A percentile compares a stretch with the other conserved stretches of the same genome.
phyloP scores from a whole-genome alignment of 306 rosid genomes.

The Dalbergia oliveri region DNA sequence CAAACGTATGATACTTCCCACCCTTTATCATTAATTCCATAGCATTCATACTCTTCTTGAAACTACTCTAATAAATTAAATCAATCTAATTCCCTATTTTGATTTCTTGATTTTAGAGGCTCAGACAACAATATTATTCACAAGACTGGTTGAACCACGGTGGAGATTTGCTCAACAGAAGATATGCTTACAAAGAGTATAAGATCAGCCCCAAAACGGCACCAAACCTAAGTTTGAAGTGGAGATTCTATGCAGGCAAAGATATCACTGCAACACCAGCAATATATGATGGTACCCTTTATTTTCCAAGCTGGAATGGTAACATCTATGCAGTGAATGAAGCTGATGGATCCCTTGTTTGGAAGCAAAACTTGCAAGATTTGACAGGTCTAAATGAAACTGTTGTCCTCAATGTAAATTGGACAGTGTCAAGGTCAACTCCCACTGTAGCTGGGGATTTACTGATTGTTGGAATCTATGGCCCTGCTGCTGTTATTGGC shows the following conservation, averaged over 20 bases:
- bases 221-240: slow-evolving; percentile 53
- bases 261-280: slow-evolving; percentile 74
- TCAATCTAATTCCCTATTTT: neutral
- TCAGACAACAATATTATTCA: neutral
- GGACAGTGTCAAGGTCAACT: slow-evolving; percentile 62
- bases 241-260: slow-evolving; percentile 65
- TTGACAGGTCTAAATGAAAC: slow-evolving; percentile 60
- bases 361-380: slow-evolving; percentile 49
- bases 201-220: slow-evolving; percentile 61
- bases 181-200: slow-evolving; percentile 61
- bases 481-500: slow-evolving; percentile 67
- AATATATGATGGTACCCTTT: slow-evolving; percentile 53
- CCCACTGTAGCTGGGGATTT: slow-evolving; percentile 58
- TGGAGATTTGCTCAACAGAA: slow-evolving; percentile 67
- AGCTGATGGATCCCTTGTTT: slow-evolving; percentile 43
- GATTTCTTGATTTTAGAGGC: slow-evolving; percentile 9
- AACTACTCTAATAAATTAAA: neutral
- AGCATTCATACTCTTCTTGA: neutral
- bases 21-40: neutral
- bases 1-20: slow-evolving; percentile 4
- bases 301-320: slow-evolving; percentile 85
- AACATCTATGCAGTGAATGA: slow-evolving; percentile 63
- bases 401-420: slow-evolving; percentile 51
- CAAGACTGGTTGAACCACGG: slow-evolving; percentile 73
- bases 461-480: slow-evolving; percentile 53